phyloP scores from a whole-genome alignment of 2,329 filamentous ascomycete genomes.

The Phoma herbarum region DNA sequence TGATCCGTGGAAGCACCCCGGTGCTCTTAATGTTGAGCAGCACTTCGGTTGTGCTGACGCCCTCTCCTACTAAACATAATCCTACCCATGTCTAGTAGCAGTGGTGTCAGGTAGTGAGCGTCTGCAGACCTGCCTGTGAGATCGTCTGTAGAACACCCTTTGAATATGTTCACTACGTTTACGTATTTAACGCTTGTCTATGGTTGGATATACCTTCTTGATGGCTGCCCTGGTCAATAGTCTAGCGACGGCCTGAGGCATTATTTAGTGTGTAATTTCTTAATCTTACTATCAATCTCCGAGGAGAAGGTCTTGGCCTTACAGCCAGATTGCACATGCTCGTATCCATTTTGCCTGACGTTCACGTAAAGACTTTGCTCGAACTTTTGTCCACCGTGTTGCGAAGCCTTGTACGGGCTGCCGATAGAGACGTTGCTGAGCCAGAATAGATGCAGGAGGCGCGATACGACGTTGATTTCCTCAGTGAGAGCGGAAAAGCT shows the following conservation, averaged over 20 bases:
- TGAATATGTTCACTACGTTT: conserved; percentile 10
- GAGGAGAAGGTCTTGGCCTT: conserved; percentile 6
- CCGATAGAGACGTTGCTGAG: too few species aligned
- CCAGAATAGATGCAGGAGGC: too few species aligned
- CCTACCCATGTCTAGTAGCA: background rate
- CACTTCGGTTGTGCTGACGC: conserved; percentile 73
- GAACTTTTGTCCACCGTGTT: background rate
- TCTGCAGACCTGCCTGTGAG: conserved; percentile 7
- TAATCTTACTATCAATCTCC: conserved; percentile 17
- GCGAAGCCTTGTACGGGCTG: too few species aligned
- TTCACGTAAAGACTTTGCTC: background rate
- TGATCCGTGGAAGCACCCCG: conserved; percentile 82
- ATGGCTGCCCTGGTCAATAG: conserved; percentile 11
- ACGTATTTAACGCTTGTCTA: conserved; percentile 22
- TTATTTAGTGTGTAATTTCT: conserved; percentile 24
- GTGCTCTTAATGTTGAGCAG: conserved; percentile 77
- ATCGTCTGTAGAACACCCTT: conserved; percentile 5
- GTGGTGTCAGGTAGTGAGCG: conserved; percentile 3
- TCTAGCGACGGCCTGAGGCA: conserved; percentile 16
- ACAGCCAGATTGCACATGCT: background rate
- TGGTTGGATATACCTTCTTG: conserved; percentile 15
- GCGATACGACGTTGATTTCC: too few species aligned
- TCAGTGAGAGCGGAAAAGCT: too few species aligned
- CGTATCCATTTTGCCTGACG: conserved; percentile 13
- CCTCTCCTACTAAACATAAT: conserved; percentile 48